Base-by-base conservation (phyloP, 2,329 filamentous ascomycete species). In the Fusarium poae region DNA sequence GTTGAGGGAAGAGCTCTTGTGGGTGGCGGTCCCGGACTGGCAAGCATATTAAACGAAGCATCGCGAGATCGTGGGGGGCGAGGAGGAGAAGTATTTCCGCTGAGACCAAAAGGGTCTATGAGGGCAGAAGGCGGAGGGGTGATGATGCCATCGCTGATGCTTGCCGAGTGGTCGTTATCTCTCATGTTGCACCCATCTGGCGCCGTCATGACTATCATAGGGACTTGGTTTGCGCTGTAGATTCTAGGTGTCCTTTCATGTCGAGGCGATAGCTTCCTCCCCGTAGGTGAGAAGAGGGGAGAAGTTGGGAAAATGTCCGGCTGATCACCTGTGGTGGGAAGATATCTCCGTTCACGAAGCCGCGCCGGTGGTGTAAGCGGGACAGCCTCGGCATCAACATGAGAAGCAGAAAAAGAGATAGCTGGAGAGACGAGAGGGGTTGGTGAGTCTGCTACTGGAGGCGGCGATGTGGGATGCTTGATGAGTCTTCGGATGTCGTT, bases 321-420 rank as follows among this genome's bases (percentile, higher is more conserved):
- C 35, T 57, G 37, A 30, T 68, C 51, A 5, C 44, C 35, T 7
- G 58, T 37, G 4, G 72, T 53, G 2, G 81, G 77, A 20, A 86
- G 78, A 48, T 83, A 78, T 35, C 75, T 81, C 8, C 84, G 80
- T 51, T 86, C 83, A 52, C 81, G 79, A 3, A 87, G 79, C 20
- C 83, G 80, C 3, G 81, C 80, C 1, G 85, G 85, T 1, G 85
- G 84, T 1, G 81, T 83, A 25, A 83, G 68, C 0, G 78, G 77
- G 3, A 65, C 54, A 3, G 62, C 61, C 12, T 74, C 71, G 10
- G 58, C 37, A 15, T 67, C 71, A 3, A 65, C 35, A 23, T 71
- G 68, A 0, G 79, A 21, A 11, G 30, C 13, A 20, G 79, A 18
- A 13, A 34, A 15, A 12, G 48, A 79, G 10, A 72, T 59, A 1